phyloP scores from a whole-genome alignment of 306 rosid species.

The Senna siamea region DNA sequence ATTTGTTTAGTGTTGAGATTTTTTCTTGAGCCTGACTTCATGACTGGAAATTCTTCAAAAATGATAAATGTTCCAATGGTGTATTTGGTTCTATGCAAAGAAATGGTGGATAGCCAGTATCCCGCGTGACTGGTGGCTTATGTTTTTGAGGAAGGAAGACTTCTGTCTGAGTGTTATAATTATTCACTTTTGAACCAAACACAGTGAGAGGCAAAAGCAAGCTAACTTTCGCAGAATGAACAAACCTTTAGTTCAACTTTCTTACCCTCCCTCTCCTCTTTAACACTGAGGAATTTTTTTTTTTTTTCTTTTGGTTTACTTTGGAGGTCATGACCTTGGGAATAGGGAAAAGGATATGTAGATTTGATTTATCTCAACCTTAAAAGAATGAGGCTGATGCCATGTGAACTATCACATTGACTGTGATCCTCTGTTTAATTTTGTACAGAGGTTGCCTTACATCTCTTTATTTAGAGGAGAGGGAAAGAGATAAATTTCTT shows the following conservation, averaged over 20 bases:
- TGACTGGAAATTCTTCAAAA: constrained; percentile 7
- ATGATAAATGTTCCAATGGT: background rate
- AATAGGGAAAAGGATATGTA: background rate
- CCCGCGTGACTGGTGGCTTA: constrained; percentile 22
- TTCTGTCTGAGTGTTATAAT: no score
- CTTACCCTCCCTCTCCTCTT: no score
- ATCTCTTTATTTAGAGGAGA: constrained; percentile 17
- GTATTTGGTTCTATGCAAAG: background rate
- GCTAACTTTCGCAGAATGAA: background rate
- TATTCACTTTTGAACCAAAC: constrained; percentile 12
- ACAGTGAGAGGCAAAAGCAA: background rate
- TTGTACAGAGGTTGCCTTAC: constrained; percentile 29
- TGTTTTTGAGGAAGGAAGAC: no score
- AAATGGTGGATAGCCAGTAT: constrained; percentile 10
- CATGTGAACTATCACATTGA: background rate
- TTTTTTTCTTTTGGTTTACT: no score
- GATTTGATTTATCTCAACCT: no score
- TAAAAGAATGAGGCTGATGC: background rate
- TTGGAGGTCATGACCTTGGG: background rate
- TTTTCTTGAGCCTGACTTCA: background rate
- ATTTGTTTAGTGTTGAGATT: background rate
- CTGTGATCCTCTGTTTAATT: background rate
- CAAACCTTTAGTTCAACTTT: no score
- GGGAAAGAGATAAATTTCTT: constrained; percentile 21
- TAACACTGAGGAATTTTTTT: no score